phyloP scores from a whole-genome alignment of 2,329 filamentous ascomycete species.

The Mariannaea elegans region DNA sequence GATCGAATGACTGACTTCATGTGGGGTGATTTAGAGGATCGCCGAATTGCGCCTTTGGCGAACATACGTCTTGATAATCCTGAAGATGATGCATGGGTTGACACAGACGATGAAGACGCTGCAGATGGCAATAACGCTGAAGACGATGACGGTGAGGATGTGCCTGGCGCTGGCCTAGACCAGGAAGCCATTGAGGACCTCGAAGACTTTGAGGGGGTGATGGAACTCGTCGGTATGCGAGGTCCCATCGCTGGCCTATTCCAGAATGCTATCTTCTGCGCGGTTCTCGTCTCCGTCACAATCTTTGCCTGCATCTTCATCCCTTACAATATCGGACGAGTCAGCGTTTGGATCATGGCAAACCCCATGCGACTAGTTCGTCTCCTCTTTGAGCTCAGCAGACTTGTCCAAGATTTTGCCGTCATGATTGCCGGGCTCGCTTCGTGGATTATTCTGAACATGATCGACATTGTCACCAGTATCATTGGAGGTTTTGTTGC shows the following conservation, averaged over 20 bases:
- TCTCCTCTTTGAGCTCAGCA: constrained; percentile 77
- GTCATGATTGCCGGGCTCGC: constrained; percentile 70
- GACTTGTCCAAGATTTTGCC: constrained; percentile 78
- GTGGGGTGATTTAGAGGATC: constrained; percentile 64
- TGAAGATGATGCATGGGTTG: constrained; percentile 50
- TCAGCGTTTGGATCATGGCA: constrained; percentile 80
- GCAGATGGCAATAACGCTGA: constrained; percentile 40
- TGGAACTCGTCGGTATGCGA: constrained; percentile 96
- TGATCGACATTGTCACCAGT: constrained; percentile 49
- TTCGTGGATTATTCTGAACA: constrained; percentile 53
- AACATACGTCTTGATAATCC: constrained; percentile 58
- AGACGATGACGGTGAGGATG: constrained; percentile 67
- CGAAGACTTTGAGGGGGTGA: constrained; percentile 94
- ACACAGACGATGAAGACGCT: constrained; percentile 42
- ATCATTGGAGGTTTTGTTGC: constrained; percentile 45
- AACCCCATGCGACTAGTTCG: constrained; percentile 81
- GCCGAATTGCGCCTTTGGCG: constrained; percentile 45
- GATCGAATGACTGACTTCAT: constrained; percentile 64
- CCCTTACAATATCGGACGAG: constrained; percentile 90
- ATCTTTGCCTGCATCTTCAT: constrained; percentile 87
- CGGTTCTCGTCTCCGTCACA: constrained; percentile 86
- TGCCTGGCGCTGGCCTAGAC: constrained; percentile 75
- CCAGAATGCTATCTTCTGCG: constrained; percentile 95
- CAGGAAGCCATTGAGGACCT: constrained; percentile 82
- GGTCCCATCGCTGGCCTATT: constrained; percentile 89